Evolutionary conservation across 2,329 filamentous ascomycete species (phyloP).

Genomic region (Cadophora sp.): DNA sequence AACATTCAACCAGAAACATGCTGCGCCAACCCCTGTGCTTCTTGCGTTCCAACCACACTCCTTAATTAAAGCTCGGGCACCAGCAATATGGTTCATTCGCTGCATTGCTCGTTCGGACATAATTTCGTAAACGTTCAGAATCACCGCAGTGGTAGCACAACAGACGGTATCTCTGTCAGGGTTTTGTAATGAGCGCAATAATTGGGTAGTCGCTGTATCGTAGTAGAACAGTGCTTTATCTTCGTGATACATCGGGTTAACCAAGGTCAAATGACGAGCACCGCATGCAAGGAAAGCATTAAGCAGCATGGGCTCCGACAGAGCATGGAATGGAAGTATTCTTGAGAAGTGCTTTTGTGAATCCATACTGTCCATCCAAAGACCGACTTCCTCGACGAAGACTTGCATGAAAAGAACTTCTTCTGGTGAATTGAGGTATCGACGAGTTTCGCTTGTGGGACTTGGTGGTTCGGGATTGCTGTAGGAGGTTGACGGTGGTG

Average conservation of each 20-base stretch:
- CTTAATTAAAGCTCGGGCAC: conserved; percentile 83
- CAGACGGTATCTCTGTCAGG: conserved; percentile 83
- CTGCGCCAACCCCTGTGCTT: conserved; percentile 78
- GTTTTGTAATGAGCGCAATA: conserved; percentile 80
- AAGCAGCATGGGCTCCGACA: conserved; percentile 85
- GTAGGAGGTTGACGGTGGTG: conserved; percentile 49
- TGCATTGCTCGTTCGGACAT: conserved; percentile 83
- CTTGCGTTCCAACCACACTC: conserved; percentile 89
- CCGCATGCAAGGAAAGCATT: conserved; percentile 91
- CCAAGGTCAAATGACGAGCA: conserved; percentile 78
- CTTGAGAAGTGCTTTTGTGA: conserved; percentile 85
- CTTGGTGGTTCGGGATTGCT: conserved; percentile 44
- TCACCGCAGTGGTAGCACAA: conserved; percentile 85
- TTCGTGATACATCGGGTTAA: conserved; percentile 73
- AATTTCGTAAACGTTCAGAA: conserved; percentile 90
- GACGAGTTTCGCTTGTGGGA: conserved; percentile 55
- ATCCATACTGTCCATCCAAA: conserved; percentile 96
- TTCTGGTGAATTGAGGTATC: conserved; percentile 75
- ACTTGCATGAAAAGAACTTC: conserved; percentile 91
- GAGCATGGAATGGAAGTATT: conserved; percentile 80
- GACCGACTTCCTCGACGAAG: conserved; percentile 86
- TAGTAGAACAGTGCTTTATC: conserved; percentile 85
- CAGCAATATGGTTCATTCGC: conserved; percentile 89
- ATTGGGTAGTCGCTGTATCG: conserved; percentile 80
- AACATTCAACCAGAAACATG: conserved; percentile 95